Evolutionary conservation across 192 early-diverging fungal species (phyloP).

Genomic region (Rhizophlyctis rosea): DNA sequence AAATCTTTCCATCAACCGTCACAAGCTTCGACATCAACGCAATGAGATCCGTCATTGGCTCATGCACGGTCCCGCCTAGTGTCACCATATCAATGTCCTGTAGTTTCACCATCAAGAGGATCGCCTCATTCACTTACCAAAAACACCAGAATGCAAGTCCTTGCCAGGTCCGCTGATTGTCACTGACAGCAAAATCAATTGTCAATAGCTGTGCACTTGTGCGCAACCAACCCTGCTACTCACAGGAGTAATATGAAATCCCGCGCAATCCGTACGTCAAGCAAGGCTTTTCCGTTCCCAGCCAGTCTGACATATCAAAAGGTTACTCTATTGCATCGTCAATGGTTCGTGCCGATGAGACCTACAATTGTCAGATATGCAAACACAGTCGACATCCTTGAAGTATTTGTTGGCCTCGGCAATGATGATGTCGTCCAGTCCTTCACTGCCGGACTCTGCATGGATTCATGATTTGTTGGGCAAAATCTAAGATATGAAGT

Average conservation of each 20-base stretch:
- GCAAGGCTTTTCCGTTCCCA: slow-evolving; percentile 94
- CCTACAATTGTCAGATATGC: slow-evolving; percentile 90
- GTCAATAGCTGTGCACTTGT: slow-evolving; percentile 37
- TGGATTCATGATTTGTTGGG: slow-evolving; percentile 7
- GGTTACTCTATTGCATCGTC: no score
- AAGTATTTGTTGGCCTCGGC: slow-evolving; percentile 88
- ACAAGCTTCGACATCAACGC: slow-evolving; percentile 82
- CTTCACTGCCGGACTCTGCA: slow-evolving; percentile 80
- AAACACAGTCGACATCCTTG: slow-evolving; percentile 84
- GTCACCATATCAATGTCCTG: no score
- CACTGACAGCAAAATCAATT: slow-evolving; percentile 50
- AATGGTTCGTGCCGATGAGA: slow-evolving; percentile 6
- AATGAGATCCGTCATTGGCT: slow-evolving; percentile 97
- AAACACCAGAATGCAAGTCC: slow-evolving; percentile 96
- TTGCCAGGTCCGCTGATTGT: slow-evolving; percentile 75
- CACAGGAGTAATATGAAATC: slow-evolving; percentile 54
- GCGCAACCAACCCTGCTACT: slow-evolving; percentile 13
- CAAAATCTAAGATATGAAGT: not conserved
- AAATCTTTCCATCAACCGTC: slow-evolving; percentile 79
- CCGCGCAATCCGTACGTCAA: slow-evolving; percentile 96
- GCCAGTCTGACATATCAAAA: slow-evolving; percentile 65
- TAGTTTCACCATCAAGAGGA: no score
- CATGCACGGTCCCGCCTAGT: slow-evolving; percentile 73
- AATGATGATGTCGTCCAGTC: slow-evolving; percentile 86
- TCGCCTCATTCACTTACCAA: no score